Conservation (phyloP, 2,329 filamentous ascomycete genomes). For the Fusarium coffeatum region DNA sequence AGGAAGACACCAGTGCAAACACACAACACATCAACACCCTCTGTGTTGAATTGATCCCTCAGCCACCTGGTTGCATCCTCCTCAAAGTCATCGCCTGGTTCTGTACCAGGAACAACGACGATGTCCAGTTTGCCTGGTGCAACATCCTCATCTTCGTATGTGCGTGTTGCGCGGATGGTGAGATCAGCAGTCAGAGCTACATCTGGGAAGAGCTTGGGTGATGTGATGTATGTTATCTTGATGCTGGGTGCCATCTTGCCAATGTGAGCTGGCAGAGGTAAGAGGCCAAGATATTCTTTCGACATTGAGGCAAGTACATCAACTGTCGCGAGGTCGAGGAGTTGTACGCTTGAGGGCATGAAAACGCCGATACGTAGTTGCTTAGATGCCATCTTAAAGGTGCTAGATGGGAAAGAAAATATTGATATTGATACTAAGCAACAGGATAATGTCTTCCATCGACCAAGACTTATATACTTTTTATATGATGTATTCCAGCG, state of each 20-base stretch:
- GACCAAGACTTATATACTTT: neutral
- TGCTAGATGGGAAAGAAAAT: neutral
- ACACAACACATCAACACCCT: slow-evolving; percentile 60
- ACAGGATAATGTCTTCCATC: neutral
- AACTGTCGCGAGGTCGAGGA: slow-evolving; percentile 63
- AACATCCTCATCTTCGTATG: slow-evolving; percentile 58
- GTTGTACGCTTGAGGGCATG: slow-evolving; percentile 59
- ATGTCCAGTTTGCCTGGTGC: slow-evolving; percentile 64
- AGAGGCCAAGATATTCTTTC: slow-evolving; percentile 55
- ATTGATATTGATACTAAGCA: neutral
- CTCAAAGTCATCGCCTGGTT: slow-evolving; percentile 52
- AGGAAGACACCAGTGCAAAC: slow-evolving; percentile 64
- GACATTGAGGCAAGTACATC: slow-evolving; percentile 62
- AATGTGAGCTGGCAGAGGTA: slow-evolving; percentile 53
- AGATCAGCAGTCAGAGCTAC: slow-evolving; percentile 58
- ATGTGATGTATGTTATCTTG: slow-evolving; percentile 60
- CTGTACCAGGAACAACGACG: slow-evolving; percentile 62
- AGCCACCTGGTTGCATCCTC: slow-evolving; percentile 57
- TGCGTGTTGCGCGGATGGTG: slow-evolving; percentile 56
- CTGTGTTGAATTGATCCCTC: slow-evolving; percentile 52
- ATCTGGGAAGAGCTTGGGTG: slow-evolving; percentile 49
- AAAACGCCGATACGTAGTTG: slow-evolving; percentile 62
- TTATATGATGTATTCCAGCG: slow-evolving; percentile 3
- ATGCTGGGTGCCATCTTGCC: slow-evolving; percentile 57
- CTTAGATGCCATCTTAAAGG: slow-evolving; percentile 32